phyloP scores from a whole-genome alignment of 306 rosid species.

The Neltuma alba region DNA sequence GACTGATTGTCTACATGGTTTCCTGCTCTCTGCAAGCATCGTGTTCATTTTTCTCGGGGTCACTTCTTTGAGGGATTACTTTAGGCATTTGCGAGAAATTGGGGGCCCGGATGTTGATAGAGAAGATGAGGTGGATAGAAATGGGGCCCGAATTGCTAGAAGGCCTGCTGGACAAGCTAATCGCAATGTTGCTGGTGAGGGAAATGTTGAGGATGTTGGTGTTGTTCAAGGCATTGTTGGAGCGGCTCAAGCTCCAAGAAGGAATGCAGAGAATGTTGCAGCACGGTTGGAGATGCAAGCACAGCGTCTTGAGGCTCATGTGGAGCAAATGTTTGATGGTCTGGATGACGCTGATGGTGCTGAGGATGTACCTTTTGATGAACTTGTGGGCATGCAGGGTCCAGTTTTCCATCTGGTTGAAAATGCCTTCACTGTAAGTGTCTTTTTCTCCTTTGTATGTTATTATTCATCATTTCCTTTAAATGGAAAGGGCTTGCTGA shows the following conservation, averaged over 20 bases:
- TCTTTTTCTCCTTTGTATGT: neutral
- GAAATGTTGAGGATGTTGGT: constrained; percentile 81
- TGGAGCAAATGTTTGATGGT: constrained; percentile 99
- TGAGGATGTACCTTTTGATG: constrained; percentile 99
- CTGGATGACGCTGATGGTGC: constrained; percentile 99
- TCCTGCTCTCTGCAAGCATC: constrained; percentile 95
- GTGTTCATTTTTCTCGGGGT: constrained; percentile 98
- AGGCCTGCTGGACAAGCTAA: constrained; percentile 91
- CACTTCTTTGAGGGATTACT: constrained; percentile 96
- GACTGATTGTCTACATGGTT: constrained; percentile 98
- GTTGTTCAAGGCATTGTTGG: constrained; percentile 90
- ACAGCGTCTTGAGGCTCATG: constrained; percentile 98
- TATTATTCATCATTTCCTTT: neutral
- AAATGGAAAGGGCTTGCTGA: constrained; percentile 19
- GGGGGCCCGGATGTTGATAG: constrained; percentile 96
- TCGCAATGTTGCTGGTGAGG: constrained; percentile 78
- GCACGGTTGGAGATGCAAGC: constrained; percentile 99
- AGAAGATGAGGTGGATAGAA: constrained; percentile 94
- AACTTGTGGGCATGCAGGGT: constrained; percentile 99
- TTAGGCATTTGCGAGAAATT: constrained; percentile 94
- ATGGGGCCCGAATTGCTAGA: constrained; percentile 90
- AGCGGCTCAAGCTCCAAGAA: constrained; percentile 88
- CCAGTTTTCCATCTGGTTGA: constrained; percentile 99
- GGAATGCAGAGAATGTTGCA: constrained; percentile 97
- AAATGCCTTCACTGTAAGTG: constrained; percentile 94